Percentiles rank a stretch among this genome's conserved stretches.
phyloP scores from a whole-genome alignment of 768 basidiomycete genomes.

The Suillus americanus region DNA sequence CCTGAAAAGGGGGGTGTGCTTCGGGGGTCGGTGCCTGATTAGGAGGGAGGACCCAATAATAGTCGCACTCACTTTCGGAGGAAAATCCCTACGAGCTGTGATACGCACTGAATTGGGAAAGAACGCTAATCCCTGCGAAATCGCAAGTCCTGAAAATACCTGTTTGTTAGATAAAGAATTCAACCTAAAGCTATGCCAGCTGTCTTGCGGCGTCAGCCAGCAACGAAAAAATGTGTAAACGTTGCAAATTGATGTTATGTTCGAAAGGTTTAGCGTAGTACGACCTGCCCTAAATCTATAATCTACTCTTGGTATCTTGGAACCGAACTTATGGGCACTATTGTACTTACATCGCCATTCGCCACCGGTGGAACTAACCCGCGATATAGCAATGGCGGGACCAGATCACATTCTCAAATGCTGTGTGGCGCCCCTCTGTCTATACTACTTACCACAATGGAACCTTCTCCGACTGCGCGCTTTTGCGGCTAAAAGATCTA shows the following conservation, averaged over 20 bases:
- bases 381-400: slow-evolving; percentile 10
- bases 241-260: slow-evolving; percentile 15
- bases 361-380: slow-evolving; percentile 30
- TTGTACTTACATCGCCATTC: slow-evolving; percentile 33
- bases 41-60: slow-evolving; percentile 23
- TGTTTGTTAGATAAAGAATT: background rate
- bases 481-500: slow-evolving; percentile 5
- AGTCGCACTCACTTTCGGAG: slow-evolving; percentile 11
- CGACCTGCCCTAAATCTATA: slow-evolving; percentile 22
- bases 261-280: slow-evolving; percentile 8
- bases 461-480: background rate
- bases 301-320: slow-evolving; percentile 3
- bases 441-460: background rate
- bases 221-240: slow-evolving; percentile 5
- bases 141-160: slow-evolving; percentile 9
- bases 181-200: slow-evolving; percentile 1
- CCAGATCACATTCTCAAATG: slow-evolving; percentile 11
- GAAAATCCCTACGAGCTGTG: slow-evolving; percentile 6
- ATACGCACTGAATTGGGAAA: slow-evolving; percentile 3
- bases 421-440: slow-evolving; percentile 19
- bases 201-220: slow-evolving; percentile 17
- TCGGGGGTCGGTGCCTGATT: slow-evolving; percentile 19
- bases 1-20: slow-evolving; percentile 17
- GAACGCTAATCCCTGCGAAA: slow-evolving; percentile 9
- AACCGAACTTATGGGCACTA: slow-evolving; percentile 19